Evolutionary conservation across 345 rosid genomes (phyloP).

Genomic region (Lepidium didymum): DNA sequence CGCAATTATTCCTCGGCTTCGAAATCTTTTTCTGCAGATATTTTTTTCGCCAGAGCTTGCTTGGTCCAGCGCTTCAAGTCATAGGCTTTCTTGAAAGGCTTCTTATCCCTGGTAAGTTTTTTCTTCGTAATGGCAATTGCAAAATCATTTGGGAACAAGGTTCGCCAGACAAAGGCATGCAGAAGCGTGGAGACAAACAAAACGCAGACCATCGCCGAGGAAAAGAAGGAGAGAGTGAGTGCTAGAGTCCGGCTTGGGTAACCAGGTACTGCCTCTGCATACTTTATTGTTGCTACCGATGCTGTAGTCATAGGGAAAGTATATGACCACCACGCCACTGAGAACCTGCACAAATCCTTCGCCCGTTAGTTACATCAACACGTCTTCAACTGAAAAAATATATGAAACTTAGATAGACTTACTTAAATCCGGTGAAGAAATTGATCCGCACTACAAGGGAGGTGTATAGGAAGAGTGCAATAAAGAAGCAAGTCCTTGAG

Average conservation of each 20-base stretch:
- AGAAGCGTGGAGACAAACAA: slow-evolving; percentile 65
- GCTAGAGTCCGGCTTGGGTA: slow-evolving; percentile 55
- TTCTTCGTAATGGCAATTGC: slow-evolving; percentile 81
- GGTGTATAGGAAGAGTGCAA: slow-evolving; percentile 73
- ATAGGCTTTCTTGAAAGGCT: slow-evolving; percentile 52
- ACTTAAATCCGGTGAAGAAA: slow-evolving; percentile 95
- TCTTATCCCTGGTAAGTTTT: slow-evolving; percentile 50
- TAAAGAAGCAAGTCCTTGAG: slow-evolving; percentile 79
- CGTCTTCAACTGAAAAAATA: not conserved
- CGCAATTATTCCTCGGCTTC: slow-evolving; percentile 33
- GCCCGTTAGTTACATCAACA: not conserved
- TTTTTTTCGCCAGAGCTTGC: slow-evolving; percentile 50
- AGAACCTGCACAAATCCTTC: slow-evolving; percentile 46
- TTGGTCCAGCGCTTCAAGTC: slow-evolving; percentile 71
- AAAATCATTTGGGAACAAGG: slow-evolving; percentile 78
- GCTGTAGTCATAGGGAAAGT: slow-evolving; percentile 94
- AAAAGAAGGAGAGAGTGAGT: slow-evolving; percentile 59
- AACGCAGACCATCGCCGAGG: slow-evolving; percentile 71
- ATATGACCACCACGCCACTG: slow-evolving; percentile 97
- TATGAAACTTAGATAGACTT: slow-evolving; percentile 11
- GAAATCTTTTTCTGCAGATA: slow-evolving; percentile 36
- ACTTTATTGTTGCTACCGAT: slow-evolving; percentile 83
- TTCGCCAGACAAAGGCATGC: slow-evolving; percentile 69
- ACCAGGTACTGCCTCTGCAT: slow-evolving; percentile 75
- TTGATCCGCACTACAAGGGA: slow-evolving; percentile 74